phyloP scores from a whole-genome alignment of 805 yeast species.

The Tetrapisispora taiwanensis region DNA sequence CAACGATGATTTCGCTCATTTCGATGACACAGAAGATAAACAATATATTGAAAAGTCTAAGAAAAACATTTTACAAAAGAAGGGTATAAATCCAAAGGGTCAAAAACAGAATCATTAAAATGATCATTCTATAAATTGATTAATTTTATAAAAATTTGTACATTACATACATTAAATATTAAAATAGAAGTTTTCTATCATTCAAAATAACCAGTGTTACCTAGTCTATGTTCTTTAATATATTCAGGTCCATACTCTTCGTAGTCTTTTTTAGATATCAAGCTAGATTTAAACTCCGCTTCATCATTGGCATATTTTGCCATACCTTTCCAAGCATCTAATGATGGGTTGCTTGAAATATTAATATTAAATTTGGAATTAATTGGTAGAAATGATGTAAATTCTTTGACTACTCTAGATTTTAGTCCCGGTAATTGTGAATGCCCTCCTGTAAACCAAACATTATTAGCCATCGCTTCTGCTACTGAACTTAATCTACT shows the following conservation, averaged over 20 bases:
- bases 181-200: background rate
- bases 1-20: conserved; percentile 75
- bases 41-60: conserved; percentile 60
- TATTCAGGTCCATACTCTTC: conserved; percentile 86
- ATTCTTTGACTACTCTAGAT: conserved; percentile 59
- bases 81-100: conserved; percentile 60
- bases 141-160: conserved; percentile 2
- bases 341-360: conserved; percentile 53
- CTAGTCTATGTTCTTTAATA: conserved; percentile 74
- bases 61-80: conserved; percentile 53
- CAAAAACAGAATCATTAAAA: conserved; percentile 9
- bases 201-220: conserved; percentile 37
- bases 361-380: conserved; percentile 52
- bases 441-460: conserved; percentile 83
- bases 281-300: conserved; percentile 35
- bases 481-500: conserved; percentile 30
- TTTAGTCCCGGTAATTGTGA: conserved; percentile 55
- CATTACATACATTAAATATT: conserved; percentile 2
- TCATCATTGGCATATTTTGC: conserved; percentile 55
- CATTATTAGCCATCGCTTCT: conserved; percentile 37
- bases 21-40: conserved; percentile 68
- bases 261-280: conserved; percentile 61
- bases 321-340: conserved; percentile 95
- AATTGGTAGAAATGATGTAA: conserved; percentile 60
- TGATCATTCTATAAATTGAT: background rate